A percentile compares a stretch with the other conserved stretches of the same genome.
Evolutionary conservation across 345 rosid genomes (phyloP).

Genomic region (Salix viminalis): DNA sequence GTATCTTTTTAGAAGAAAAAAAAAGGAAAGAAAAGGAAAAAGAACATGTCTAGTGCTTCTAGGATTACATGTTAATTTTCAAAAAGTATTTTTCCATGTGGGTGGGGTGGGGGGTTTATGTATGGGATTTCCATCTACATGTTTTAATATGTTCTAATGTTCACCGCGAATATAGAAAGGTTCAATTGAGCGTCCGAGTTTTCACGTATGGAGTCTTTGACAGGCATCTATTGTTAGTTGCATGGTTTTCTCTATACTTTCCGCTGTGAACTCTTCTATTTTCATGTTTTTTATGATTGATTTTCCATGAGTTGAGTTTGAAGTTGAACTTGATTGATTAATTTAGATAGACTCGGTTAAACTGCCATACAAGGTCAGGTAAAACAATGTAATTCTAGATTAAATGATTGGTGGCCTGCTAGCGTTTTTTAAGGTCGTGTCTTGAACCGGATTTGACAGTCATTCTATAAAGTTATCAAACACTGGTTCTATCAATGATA

Average conservation of each 20-base stretch:
- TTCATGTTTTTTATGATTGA: not conserved
- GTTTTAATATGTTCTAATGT: conserved; percentile 17
- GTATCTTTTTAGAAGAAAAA: conserved; percentile 26
- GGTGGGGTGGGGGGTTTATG: conserved; percentile 16
- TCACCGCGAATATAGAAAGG: conserved; percentile 21
- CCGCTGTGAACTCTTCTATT: not conserved
- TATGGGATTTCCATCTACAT: conserved; percentile 27
- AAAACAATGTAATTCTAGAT: too few species aligned
- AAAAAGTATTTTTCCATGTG: conserved; percentile 27
- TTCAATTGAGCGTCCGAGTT: conserved; percentile 20
- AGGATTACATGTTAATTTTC: conserved; percentile 15
- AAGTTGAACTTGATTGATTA: too few species aligned
- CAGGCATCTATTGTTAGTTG: not conserved
- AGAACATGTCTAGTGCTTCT: conserved; percentile 15
- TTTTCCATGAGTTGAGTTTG: not conserved
- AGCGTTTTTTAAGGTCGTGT: too few species aligned
- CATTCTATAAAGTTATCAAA: too few species aligned
- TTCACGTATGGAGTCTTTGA: not conserved
- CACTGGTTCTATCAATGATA: too few species aligned
- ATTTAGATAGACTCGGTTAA: too few species aligned
- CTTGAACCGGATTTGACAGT: too few species aligned
- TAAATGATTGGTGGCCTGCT: too few species aligned
- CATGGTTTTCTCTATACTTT: not conserved
- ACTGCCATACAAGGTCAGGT: too few species aligned
- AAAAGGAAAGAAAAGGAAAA: conserved; percentile 22